Percentiles rank a stretch among this genome's conserved stretches.
Evolutionary conservation across 768 basidiomycete genomes (phyloP).

Genomic region (Hericium coralloides): DNA sequence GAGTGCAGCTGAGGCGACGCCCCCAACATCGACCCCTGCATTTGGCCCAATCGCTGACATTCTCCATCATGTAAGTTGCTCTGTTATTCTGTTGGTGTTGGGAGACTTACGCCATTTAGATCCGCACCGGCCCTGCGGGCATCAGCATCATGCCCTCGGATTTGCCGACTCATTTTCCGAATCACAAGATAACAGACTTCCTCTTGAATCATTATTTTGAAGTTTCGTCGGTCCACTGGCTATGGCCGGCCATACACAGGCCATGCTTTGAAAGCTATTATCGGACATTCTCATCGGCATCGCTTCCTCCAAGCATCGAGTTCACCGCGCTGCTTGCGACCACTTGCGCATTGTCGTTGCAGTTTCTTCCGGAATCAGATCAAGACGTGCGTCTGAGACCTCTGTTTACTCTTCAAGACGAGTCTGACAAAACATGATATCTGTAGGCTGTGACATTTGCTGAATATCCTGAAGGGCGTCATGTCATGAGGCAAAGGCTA

Average conservation of each 20-base stretch:
- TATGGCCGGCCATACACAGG: slow-evolving; percentile 15
- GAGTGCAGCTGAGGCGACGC: not conserved
- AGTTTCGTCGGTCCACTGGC: slow-evolving; percentile 14
- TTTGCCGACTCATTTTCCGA: slow-evolving; percentile 13
- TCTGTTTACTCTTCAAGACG: not conserved
- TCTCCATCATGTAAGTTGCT: not conserved
- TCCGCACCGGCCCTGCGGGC: too few species aligned
- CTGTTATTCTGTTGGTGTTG: too few species aligned
- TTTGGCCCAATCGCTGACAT: slow-evolving; percentile 1
- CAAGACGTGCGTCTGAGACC: slow-evolving; percentile 10
- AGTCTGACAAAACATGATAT: not conserved
- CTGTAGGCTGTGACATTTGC: slow-evolving; percentile 11
- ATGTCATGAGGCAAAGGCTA: slow-evolving; percentile 11
- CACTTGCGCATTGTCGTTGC: slow-evolving; percentile 15
- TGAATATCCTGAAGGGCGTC: slow-evolving; percentile 13
- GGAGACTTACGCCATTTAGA: too few species aligned
- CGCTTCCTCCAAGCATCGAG: slow-evolving; percentile 12
- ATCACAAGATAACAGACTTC: slow-evolving; percentile 14
- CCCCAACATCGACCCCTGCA: not conserved
- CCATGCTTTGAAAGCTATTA: slow-evolving; percentile 15
- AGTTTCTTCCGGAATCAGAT: slow-evolving; percentile 15
- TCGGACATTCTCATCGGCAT: slow-evolving; percentile 10
- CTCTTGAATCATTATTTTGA: slow-evolving; percentile 16
- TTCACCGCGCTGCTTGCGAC: slow-evolving; percentile 17
- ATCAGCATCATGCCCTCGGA: too few species aligned